Base-by-base conservation (phyloP, 768 basidiomycete genomes). In the Leccinum arenicola region DNA sequence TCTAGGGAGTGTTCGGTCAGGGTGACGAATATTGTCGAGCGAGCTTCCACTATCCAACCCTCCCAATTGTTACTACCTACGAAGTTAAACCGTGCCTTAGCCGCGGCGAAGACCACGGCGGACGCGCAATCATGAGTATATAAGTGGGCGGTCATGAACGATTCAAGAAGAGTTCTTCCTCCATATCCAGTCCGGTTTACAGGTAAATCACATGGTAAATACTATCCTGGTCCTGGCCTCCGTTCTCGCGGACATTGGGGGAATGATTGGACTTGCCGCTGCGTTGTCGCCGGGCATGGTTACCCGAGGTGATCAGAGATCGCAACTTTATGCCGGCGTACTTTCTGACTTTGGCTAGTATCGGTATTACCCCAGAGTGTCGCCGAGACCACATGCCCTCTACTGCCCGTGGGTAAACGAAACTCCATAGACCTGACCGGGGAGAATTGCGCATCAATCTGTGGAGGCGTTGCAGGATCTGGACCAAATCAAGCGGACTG, bases 401-500 rank as follows among this genome's bases (percentile, higher is more conserved):
- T 61, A 23, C 15, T 27, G 17, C 29, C 9, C 3, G 50, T 3
- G 17, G 45, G 31, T n/a, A 57, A 62, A 50, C 47, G 50, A 6
- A 31, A 21, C 14, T 14, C 27, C 14, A 10, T 61, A 15, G 6
- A 50, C 47, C 21, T 61, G 52, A 61, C 38, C 1, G 38, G 59
- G 19, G 52, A n/a, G 25, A 50, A 23, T 23, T 53, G 58, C 23
- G 52, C 59, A 12, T 35, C 38, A 25, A 49, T 38, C 3, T 58
- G 58, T 23, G 31, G 9, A 14, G 58, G 58, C 2, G 27, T 52
- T 7, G 51, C 58, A n/a, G 48, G 48, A 4, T 45, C 51, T 17
- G 54, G 61, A 6, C 61, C 48, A 6, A 62, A 54, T 57, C 55
- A 57, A 31, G 55, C 9, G n/a, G 60, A 62, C 47, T 57, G 55